Percentiles rank a stretch among this genome's conserved stretches.
Conservation (phyloP, 2,329 filamentous ascomycete genomes). For the Aaosphaeria pasadenensis region DNA sequence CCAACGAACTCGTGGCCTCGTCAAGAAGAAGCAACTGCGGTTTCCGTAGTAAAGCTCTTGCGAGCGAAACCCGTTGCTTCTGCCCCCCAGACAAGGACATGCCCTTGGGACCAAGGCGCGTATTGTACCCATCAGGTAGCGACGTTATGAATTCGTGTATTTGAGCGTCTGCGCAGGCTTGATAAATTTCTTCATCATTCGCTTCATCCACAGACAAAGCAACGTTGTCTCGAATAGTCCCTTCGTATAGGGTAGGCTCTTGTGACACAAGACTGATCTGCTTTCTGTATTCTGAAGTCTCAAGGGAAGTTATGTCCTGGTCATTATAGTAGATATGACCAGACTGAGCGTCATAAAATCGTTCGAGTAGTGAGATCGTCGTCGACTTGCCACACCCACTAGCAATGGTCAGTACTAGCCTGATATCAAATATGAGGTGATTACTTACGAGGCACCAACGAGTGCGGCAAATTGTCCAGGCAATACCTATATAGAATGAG, state of each 20-base stretch:
- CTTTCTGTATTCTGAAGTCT: constrained; percentile 38
- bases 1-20: constrained; percentile 32
- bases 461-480: constrained; percentile 69
- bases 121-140: constrained; percentile 33
- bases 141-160: constrained; percentile 39
- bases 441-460: constrained; percentile 52
- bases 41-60: constrained; percentile 29
- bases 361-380: constrained; percentile 58
- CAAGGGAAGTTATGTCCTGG: constrained; percentile 34
- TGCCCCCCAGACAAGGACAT: constrained; percentile 33
- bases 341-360: constrained; percentile 66
- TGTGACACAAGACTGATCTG: constrained; percentile 45
- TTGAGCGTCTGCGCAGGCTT: constrained; percentile 33
- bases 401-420: too few relatives aligned
- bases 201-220: constrained; percentile 29
- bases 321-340: constrained; percentile 60
- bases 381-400: constrained; percentile 72
- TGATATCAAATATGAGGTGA: too few relatives aligned
- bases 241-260: constrained; percentile 47
- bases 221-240: constrained; percentile 41
- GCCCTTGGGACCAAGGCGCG: constrained; percentile 34
- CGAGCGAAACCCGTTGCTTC: constrained; percentile 33
- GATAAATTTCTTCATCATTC: constrained; percentile 25
- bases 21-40: constrained; percentile 33
- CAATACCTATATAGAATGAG: constrained; percentile 8